A percentile compares a stretch with the other conserved stretches of the same genome.
These are phyloP conservation scores for Cucurbita moschata DNA, from an alignment of 306 rosid species.

Conservation along the genomic window DNA sequence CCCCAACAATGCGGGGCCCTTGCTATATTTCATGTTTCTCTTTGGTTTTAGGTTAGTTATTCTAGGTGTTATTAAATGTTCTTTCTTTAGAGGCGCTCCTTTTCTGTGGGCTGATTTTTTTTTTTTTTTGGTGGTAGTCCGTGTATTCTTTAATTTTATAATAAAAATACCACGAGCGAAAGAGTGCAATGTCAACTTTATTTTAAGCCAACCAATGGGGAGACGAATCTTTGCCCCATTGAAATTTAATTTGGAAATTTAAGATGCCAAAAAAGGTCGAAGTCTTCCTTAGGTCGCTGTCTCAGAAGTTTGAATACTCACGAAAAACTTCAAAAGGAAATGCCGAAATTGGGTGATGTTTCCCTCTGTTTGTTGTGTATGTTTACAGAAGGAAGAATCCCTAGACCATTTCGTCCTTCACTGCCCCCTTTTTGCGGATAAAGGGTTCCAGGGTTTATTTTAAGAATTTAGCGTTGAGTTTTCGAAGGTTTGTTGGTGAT, in stretches of 20 bases:
- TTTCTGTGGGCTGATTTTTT: too few species aligned
- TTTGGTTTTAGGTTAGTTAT: too few species aligned
- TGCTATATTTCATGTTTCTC: too few species aligned
- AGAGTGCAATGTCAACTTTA: background rate
- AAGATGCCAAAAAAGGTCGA: background rate
- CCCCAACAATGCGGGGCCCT: too few species aligned
- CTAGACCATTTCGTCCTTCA: background rate
- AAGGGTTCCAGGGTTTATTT: background rate
- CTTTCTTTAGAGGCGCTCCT: too few species aligned
- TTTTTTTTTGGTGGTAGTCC: too few species aligned
- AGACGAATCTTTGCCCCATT: background rate
- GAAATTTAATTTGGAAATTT: background rate
- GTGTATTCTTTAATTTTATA: too few species aligned
- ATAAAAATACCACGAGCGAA: too few species aligned
- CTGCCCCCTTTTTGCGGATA: background rate
- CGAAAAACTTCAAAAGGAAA: background rate
- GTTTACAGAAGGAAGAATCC: background rate
- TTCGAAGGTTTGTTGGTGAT: background rate
- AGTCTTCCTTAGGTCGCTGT: background rate
- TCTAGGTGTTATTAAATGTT: too few species aligned
- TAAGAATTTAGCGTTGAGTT: background rate
- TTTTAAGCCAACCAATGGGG: background rate
- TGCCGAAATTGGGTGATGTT: background rate
- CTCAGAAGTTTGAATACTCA: background rate
- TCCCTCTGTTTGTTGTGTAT: background rate